A percentile compares a stretch with the other conserved stretches of the same genome.
phyloP scores from a whole-genome alignment of 768 basidiomycete genomes.

The Mrakia frigida region DNA sequence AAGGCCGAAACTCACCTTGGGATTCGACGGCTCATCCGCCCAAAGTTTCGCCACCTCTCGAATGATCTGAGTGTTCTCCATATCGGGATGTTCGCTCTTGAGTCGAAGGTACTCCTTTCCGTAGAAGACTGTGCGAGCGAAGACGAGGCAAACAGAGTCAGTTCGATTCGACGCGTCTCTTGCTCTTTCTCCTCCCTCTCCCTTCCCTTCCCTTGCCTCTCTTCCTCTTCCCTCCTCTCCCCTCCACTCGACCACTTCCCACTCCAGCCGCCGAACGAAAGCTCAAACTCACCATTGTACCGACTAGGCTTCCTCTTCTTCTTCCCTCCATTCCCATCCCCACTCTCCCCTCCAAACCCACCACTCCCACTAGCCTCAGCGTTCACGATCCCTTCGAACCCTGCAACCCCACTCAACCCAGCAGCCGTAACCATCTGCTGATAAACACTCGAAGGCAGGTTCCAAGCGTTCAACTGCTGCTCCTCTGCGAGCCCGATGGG shows the following conservation, averaged over 20 bases:
- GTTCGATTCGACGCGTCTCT: too few relatives aligned
- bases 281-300: neutral
- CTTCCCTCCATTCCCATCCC: neutral
- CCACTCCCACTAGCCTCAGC: neutral
- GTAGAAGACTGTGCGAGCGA: neutral
- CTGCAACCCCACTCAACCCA: neutral
- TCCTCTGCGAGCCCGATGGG: neutral
- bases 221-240: neutral
- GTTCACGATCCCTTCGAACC: neutral
- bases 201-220: neutral
- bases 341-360: neutral
- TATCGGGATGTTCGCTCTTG: neutral
- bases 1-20: neutral
- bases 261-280: neutral
- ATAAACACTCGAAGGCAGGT: neutral
- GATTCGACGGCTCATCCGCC: neutral
- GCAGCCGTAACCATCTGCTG: neutral
- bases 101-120: neutral
- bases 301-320: slow-evolving; percentile 5
- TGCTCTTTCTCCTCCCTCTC: neutral
- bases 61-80: slow-evolving; percentile 4
- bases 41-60: neutral
- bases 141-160: neutral
- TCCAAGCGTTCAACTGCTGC: neutral
- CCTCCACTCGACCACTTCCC: neutral